phyloP scores from a whole-genome alignment of 169 alveolate genomes.

The Eimeria brunetti region DNA sequence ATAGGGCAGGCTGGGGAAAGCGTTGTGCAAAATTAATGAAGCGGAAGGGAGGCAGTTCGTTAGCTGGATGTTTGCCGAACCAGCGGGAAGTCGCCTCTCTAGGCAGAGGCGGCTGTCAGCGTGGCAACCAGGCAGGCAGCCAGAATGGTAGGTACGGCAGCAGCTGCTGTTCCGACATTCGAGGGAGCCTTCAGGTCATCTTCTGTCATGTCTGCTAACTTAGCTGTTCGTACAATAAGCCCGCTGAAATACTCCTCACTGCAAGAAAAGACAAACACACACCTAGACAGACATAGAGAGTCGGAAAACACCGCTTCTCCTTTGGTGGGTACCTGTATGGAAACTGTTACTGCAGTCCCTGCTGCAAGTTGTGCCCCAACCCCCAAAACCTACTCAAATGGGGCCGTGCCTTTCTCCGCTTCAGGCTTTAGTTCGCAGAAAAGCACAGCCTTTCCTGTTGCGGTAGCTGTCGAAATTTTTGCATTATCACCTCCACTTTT shows the following conservation, averaged over 20 bases:
- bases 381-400: neutral
- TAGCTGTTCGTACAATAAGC: too few relatives aligned
- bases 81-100: neutral
- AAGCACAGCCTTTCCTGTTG: neutral
- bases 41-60: neutral
- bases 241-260: too few relatives aligned
- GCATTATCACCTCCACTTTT: too few relatives aligned
- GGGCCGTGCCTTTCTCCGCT: neutral
- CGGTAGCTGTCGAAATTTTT: too few relatives aligned
- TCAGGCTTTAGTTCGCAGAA: neutral
- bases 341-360: neutral
- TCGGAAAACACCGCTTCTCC: neutral
- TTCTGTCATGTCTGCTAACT: too few relatives aligned
- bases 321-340: neutral
- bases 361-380: neutral
- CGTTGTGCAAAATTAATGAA: neutral
- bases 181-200: neutral
- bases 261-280: neutral
- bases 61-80: neutral
- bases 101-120: neutral
- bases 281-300: too few relatives aligned
- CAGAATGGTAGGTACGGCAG: neutral
- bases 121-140: too few relatives aligned
- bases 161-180: neutral
- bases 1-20: too few relatives aligned